Evolutionary conservation across 805 yeast genomes (phyloP).

Genomic region (Millerozyma acaciae): DNA sequence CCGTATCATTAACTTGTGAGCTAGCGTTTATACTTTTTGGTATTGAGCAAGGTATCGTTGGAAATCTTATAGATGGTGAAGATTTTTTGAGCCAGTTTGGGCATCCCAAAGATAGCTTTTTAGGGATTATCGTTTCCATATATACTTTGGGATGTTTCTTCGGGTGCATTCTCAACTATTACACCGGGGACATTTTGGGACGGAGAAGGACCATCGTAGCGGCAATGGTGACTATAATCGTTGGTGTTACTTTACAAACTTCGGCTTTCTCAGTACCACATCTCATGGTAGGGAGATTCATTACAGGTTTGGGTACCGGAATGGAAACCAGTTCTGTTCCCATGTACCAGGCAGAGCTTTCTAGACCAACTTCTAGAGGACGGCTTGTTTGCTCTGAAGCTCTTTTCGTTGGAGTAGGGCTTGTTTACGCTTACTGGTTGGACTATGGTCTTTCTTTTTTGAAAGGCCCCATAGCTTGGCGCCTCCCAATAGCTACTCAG

Average conservation of each 20-base stretch:
- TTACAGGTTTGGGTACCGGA: conserved; percentile 42
- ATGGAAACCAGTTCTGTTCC: conserved; percentile 41
- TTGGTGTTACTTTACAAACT: conserved; percentile 28
- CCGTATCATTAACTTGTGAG: no score
- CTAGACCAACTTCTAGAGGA: conserved; percentile 36
- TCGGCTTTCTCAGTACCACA: conserved; percentile 18
- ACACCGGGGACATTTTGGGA: conserved; percentile 28
- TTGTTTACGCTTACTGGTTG: conserved; percentile 31
- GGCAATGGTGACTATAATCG: conserved; percentile 22
- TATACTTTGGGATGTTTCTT: conserved; percentile 17
- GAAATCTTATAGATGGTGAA: not conserved
- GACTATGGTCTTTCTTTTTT: conserved; percentile 29
- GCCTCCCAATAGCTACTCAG: conserved; percentile 18
- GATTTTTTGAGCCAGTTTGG: not conserved
- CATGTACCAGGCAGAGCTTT: conserved; percentile 41
- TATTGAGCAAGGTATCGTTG: not conserved
- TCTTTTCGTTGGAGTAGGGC: conserved; percentile 36
- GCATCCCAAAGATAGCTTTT: not conserved
- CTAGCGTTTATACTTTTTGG: not conserved
- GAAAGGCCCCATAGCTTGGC: conserved; percentile 32
- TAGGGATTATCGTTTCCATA: conserved; percentile 28
- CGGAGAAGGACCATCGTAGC: conserved; percentile 27
- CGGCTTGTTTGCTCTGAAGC: conserved; percentile 33
- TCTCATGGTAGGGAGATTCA: conserved; percentile 40
- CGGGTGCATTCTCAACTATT: conserved; percentile 27